Evolutionary conservation across 768 basidiomycete species (phyloP), one percentile per base, ranked within the genome.

Genomic region (Serendipita sp.): DNA sequence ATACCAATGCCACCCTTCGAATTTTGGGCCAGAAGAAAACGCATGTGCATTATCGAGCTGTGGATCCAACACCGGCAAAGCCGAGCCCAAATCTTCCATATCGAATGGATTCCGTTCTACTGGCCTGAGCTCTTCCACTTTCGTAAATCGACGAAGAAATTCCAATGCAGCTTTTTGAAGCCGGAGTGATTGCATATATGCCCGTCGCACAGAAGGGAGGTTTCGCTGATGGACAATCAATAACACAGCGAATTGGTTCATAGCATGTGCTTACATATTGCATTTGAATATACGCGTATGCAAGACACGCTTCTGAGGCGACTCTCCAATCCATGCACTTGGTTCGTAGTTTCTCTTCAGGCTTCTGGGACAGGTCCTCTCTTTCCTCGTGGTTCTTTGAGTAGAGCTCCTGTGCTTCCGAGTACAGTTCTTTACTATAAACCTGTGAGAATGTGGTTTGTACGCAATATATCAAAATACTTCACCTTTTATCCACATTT

Each of bases 111-210:
- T 83, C 3, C 74, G 71, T 4, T 79, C 77, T n/a, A 76, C 72
- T 7, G 71, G 66, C 51, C 35, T 66, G 15, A 32, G 71, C 64
- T 54, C 66, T n/a, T 63, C 62, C 5, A 70, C 69, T 7, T 73
- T 69, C 45, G 68, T 76, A 3, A 90, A 76, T 35, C 88, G 83
- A 3, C 81, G 73, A 0, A 91, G 71, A 0, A 81, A 80, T 24
- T 90, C 89, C 13, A 84, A 74, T 2, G 91, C 89, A 32, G 88
- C 83, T 71, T 88, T 89, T 84, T 86, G 91, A 1, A 93, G 74
- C 16, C 90, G 83, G 60, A 92, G 77, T 0, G 87, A 82, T 67
- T 88, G 87, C 11, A 88, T 75, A 67, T 86, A 75, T 18, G 79
- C 79, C 51, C 80, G 76, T 15, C 91, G 70, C 2, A 84, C 80